A percentile compares a stretch with the other conserved stretches of the same genome.
These are phyloP conservation scores for Tetrastigma voinierianum DNA, from an alignment of 164 flowering plant species.

Conservation along the genomic window DNA sequence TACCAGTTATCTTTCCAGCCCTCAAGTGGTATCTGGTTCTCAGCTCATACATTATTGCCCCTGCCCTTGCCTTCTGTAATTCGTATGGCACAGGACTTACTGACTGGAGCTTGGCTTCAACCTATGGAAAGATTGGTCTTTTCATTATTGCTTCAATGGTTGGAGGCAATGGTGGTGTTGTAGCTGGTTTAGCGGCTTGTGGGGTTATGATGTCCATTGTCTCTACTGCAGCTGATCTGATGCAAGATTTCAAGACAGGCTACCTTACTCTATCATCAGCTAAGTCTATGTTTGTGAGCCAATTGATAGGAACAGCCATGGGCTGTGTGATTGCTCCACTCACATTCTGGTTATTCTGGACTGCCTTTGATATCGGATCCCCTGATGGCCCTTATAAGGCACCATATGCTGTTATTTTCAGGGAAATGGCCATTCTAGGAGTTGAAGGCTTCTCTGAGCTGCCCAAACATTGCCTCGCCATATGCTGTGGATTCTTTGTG, in stretches of 20 bases:
- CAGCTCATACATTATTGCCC: constrained; percentile 73
- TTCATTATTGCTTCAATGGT: constrained; percentile 80
- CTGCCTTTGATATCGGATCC: constrained; percentile 82
- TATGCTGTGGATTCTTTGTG: constrained; percentile 75
- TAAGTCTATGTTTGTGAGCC: constrained; percentile 93
- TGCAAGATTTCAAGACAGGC: constrained; percentile 98
- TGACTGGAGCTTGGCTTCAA: constrained; percentile 87
- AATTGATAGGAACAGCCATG: constrained; percentile 85
- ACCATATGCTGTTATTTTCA: constrained; percentile 83
- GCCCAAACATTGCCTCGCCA: constrained; percentile 81
- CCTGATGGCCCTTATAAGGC: constrained; percentile 96
- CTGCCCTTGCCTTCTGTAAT: constrained; percentile 97
- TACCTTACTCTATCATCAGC: constrained; percentile 92
- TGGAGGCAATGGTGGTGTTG: constrained; percentile 79
- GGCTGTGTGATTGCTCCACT: constrained; percentile 94
- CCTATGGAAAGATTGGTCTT: constrained; percentile 91
- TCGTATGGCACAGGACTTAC: constrained; percentile 96
- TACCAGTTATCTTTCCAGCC: constrained; percentile 85
- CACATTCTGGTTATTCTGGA: constrained; percentile 96
- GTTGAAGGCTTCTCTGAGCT: constrained; percentile 92
- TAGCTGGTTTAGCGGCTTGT: constrained; percentile 90
- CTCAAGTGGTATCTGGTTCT: constrained; percentile 91
- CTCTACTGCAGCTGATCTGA: constrained; percentile 96
- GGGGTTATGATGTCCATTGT: constrained; percentile 98
- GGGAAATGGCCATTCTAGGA: constrained; percentile 97